Percentiles rank a stretch among this genome's conserved stretches.
These are phyloP conservation scores for Blastocystis sp. DNA, from an alignment of 352 stramenopile genomes.

Conservation along the genomic window DNA sequence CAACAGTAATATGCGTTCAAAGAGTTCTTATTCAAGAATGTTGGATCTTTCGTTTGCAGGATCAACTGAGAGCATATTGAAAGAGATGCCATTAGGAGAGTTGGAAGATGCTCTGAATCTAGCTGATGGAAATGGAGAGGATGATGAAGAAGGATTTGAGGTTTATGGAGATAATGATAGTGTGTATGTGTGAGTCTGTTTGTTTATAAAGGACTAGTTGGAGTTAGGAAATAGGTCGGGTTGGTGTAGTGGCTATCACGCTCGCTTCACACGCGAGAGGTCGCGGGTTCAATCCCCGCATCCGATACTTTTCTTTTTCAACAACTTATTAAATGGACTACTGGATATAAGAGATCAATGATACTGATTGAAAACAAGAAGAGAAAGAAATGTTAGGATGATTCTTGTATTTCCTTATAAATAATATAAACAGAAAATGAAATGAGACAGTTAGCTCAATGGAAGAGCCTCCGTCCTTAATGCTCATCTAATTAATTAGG, in stretches of 20 bases:
- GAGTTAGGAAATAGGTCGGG: constrained; percentile 10
- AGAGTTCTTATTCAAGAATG: background rate
- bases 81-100: background rate
- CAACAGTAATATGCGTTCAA: background rate
- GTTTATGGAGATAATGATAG: background rate
- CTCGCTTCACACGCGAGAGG: constrained; percentile 55
- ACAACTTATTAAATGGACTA: no score
- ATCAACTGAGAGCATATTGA: background rate
- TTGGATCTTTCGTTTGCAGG: background rate
- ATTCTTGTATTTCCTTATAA: no score
- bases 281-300: no score
- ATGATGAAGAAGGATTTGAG: background rate
- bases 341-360: no score
- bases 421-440: no score
- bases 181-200: background rate
- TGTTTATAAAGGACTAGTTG: background rate
- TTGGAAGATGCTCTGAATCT: background rate
- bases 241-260: constrained; percentile 60
- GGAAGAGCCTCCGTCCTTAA: no score
- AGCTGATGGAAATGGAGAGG: background rate
- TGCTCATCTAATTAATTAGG: no score
- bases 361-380: no score
- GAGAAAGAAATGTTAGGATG: no score
- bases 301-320: no score
- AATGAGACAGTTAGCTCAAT: no score